phyloP scores from a whole-genome alignment of 2,329 filamentous ascomycete genomes.

The Talaromyces sp. region DNA sequence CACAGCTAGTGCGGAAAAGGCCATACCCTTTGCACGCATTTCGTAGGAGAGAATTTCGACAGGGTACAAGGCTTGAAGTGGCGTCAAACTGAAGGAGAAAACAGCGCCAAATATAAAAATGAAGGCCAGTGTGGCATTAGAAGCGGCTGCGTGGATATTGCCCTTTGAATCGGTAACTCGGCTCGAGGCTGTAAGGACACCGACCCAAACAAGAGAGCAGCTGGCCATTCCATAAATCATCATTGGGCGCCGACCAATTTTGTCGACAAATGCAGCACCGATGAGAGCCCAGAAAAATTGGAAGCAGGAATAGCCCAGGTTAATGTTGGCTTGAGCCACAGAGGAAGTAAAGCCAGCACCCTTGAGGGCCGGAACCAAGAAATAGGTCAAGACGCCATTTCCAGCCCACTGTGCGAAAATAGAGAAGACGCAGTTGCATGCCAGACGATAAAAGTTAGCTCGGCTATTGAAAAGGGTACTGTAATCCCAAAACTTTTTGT shows the following conservation, averaged over 20 bases:
- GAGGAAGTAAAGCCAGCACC: not conserved
- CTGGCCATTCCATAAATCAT: not conserved
- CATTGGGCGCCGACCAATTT: not conserved
- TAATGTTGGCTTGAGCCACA: not conserved
- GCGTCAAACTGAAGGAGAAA: conserved; percentile 38
- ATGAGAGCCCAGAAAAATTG: not conserved
- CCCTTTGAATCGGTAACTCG: too few species aligned
- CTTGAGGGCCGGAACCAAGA: not conserved
- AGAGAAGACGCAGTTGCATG: conserved; percentile 24
- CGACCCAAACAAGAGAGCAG: not conserved
- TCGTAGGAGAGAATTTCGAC: not conserved
- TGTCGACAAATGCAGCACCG: not conserved
- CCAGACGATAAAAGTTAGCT: conserved; percentile 45
- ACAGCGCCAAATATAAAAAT: conserved; percentile 37
- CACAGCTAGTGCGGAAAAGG: not conserved
- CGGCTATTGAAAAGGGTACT: conserved; percentile 47
- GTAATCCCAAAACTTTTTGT: conserved; percentile 59
- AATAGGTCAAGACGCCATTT: conserved; percentile 13
- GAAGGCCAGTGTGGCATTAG: conserved; percentile 27
- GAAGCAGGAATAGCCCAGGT: not conserved
- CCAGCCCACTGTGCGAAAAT: conserved; percentile 38
- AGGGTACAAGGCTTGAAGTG: conserved; percentile 18
- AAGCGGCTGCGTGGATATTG: not conserved
- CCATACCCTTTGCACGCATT: not conserved
- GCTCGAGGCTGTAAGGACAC: not conserved